Conservation (phyloP, 2,329 filamentous ascomycete genomes). For the Aspergillus japonicus region DNA sequence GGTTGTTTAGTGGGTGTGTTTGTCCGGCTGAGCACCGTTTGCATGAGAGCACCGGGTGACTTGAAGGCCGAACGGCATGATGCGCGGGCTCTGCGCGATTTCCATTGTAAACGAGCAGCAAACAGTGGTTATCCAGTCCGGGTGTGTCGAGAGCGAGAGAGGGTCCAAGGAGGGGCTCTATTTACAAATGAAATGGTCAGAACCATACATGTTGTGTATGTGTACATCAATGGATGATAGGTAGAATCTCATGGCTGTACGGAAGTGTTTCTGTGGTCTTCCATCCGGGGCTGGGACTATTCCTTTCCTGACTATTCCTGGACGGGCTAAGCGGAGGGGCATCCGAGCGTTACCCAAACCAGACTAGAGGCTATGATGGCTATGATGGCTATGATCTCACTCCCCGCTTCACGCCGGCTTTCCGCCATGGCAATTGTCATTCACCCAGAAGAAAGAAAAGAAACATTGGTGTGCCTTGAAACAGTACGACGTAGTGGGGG, state of each 20-base stretch:
- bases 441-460: neutral
- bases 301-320: neutral
- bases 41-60: constrained; percentile 10
- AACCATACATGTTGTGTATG: too few species aligned
- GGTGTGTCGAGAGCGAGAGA: neutral
- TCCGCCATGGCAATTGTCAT: too few species aligned
- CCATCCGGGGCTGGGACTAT: constrained; percentile 2
- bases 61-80: neutral
- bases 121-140: neutral
- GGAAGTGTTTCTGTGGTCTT: constrained; percentile 11
- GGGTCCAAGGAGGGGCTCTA: neutral
- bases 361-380: neutral
- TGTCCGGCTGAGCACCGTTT: constrained; percentile 4
- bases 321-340: constrained; percentile 4
- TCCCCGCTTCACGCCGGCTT: neutral
- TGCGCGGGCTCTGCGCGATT: too few species aligned
- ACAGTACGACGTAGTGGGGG: neutral
- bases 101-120: neutral
- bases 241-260: neutral
- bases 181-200: too few species aligned
- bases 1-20: neutral
- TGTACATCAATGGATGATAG: neutral
- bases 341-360: constrained; percentile 9
- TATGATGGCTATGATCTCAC: neutral
- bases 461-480: neutral